Evolutionary conservation across 306 rosid genomes (phyloP), one percentile per base, ranked within the genome.

Genomic region (Senna siamea): DNA sequence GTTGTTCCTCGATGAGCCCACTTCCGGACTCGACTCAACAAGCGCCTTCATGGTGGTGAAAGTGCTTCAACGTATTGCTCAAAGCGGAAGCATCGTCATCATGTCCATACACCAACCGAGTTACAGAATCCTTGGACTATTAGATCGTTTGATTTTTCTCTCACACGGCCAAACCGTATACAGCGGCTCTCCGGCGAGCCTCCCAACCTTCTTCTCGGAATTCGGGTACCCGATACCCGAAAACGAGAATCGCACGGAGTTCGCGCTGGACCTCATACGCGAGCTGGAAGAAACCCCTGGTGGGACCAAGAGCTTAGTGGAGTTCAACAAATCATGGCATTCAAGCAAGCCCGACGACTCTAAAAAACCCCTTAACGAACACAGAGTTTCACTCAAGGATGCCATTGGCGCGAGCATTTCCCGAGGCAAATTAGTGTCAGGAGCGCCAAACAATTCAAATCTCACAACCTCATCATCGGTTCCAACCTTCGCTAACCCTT

Each of bases 31-130:
- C 0, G 98, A 93, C 66, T 93, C 98, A 12, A 93, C 98, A 6
- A 87, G 94, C 18, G 97, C 98, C 3, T 93, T 73, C 86, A 91
- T 93, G 98, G 97, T 93, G 5, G 98, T 93, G 13, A 91, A 93
- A 68, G 98, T 93, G 0, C 52, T 93, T 20, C 88, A 93, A 76
- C 69, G 94, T 52, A 93, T 93, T 18, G 96, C 98, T 0, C 93
- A 85, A 66, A 89, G 90, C 55, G 98, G 98, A 2, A 93, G 98
- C 80, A 87, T 93, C 22, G 92, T 93, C 1, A 66, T 93, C 68
- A 84, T 85, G 89, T 91, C 98, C 3, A 76, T 93, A 9, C 98
- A 93, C 46, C 98, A 93, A 50, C 98, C 98, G 0, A 93, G 98
- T 64, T 93, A 77, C 85, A 74, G 98, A 79, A 91, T 93, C 63